A percentile compares a stretch with the other conserved stretches of the same genome.
Conservation (phyloP, 495 filamentous ascomycete genomes). For the Xylaria castorea region DNA sequence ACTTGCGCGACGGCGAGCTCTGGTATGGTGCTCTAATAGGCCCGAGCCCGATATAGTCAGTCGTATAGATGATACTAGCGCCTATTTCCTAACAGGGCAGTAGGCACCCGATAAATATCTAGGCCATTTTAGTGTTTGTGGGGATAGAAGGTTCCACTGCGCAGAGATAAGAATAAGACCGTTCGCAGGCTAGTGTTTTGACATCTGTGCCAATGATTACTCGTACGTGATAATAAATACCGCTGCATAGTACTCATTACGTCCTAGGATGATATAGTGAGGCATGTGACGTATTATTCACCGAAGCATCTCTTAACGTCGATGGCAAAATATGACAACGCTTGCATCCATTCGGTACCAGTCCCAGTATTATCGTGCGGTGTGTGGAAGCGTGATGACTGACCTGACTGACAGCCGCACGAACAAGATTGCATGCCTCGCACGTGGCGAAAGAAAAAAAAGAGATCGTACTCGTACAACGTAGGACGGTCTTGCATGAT, state of each 20-base stretch:
- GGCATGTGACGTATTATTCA: constrained; percentile 3
- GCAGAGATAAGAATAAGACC: constrained; percentile 20
- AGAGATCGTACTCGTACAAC: not conserved
- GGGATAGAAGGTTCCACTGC: constrained; percentile 8
- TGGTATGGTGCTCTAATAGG: constrained; percentile 13
- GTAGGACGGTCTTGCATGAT: not conserved
- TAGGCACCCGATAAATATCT: not conserved
- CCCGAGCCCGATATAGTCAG: constrained; percentile 11
- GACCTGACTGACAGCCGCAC: not conserved
- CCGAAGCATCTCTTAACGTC: not conserved
- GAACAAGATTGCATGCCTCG: constrained; percentile 16
- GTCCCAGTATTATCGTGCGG: not conserved
- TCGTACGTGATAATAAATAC: constrained; percentile 6
- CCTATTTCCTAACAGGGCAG: constrained; percentile 14
- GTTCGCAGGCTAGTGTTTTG: not conserved
- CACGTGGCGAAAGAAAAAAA: constrained; percentile 17
- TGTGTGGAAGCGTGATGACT: not conserved
- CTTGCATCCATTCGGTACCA: not conserved
- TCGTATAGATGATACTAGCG: constrained; percentile 9
- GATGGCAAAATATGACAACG: not conserved
- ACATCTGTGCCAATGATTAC: constrained; percentile 5
- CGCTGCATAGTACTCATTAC: not conserved
- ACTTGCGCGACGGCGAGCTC: not conserved
- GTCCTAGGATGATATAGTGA: not conserved
- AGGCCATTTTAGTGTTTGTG: constrained; percentile 14